Conservation (phyloP, 345 rosid genomes). For the Aethionema arabicum region DNA sequence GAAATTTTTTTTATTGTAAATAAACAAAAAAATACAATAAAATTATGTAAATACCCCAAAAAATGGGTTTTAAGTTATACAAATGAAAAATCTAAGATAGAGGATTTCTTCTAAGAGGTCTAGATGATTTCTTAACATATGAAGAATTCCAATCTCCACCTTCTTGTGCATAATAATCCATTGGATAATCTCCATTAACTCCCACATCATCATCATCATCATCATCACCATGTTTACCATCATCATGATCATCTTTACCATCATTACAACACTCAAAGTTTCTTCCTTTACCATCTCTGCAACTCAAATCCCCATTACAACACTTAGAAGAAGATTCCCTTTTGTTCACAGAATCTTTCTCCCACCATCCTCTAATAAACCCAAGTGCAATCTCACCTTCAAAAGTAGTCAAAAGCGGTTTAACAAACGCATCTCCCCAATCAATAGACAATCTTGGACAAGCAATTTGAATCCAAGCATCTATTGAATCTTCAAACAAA, state of each 20-base stretch:
- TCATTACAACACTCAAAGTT: constrained; percentile 42
- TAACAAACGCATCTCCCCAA: constrained; percentile 91
- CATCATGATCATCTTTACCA: constrained; percentile 22
- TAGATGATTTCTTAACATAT: constrained; percentile 61
- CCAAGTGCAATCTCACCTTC: constrained; percentile 92
- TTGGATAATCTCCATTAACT: constrained; percentile 66
- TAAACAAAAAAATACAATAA: too few relatives aligned
- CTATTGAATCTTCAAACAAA: constrained; percentile 76
- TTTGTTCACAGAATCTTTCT: constrained; percentile 37
- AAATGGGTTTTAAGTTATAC: too few relatives aligned
- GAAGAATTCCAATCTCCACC: constrained; percentile 98
- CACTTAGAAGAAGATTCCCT: constrained; percentile 28
- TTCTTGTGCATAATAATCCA: constrained; percentile 96
- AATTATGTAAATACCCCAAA: too few relatives aligned
- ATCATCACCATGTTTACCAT: constrained; percentile 24
- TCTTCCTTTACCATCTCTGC: constrained; percentile 14
- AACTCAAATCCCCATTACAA: constrained; percentile 23
- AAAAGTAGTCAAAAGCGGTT: constrained; percentile 75
- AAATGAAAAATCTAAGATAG: constrained; percentile 10
- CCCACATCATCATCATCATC: constrained; percentile 26
- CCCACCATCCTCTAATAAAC: constrained; percentile 82
- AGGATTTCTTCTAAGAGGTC: constrained; percentile 40
- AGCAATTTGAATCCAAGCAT: constrained; percentile 96
- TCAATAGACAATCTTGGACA: constrained; percentile 94
- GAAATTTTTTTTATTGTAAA: too few relatives aligned